Base-by-base conservation (phyloP, 306 rosid species). In the Medicago ruthenica region DNA sequence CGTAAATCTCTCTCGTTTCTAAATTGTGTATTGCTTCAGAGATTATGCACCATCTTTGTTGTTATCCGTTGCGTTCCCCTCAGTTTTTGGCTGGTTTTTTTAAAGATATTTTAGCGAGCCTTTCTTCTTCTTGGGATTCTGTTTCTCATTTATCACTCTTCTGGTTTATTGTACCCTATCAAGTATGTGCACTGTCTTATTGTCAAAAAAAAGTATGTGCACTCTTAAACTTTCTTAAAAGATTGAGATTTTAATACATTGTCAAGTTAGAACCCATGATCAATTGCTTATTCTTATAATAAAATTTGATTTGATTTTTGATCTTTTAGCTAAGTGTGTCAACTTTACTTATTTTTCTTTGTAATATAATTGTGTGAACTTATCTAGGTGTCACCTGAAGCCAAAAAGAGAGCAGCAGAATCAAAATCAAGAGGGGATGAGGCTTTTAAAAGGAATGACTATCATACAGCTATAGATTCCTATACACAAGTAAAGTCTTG, bases 341-440 rank as follows among this genome's bases (percentile, higher is more conserved):
- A 75, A 22, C 39, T 11, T 63, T 62, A 8, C 54, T 68, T 63
- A 20, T 78, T 10, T 42, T 20, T 64, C 45, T 3, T 27, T 27
- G 31, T 37, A 37, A 53, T 47, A 55, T 78, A 64, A 71, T 58
- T 48, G 72, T 72, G 10, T 70, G 42, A 64, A 78, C 73, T 60
- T 69, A 13, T 83, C 74, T 81, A 96, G 99, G 97, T 92, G 75
- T 3, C 91, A 21, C 90, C 92, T 62, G 98, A 92, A 82, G 89
- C 88, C 54, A 90, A 90, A 83, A 88, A 83, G 86, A 87, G 88
- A 84, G 98, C 98, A 64, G 92, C 92, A 37, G 98, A 92, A 82
- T 96, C 97, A 80, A 96, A 96, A 88, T 75, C 88, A 31, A 88
- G 98, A 88, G 99, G 92, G 53, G 88, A 86, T 1, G 98, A 96